Evolutionary conservation across 1,284 basidiomycete species (phyloP).

Genomic region (Trichosporon coremiiforme): DNA sequence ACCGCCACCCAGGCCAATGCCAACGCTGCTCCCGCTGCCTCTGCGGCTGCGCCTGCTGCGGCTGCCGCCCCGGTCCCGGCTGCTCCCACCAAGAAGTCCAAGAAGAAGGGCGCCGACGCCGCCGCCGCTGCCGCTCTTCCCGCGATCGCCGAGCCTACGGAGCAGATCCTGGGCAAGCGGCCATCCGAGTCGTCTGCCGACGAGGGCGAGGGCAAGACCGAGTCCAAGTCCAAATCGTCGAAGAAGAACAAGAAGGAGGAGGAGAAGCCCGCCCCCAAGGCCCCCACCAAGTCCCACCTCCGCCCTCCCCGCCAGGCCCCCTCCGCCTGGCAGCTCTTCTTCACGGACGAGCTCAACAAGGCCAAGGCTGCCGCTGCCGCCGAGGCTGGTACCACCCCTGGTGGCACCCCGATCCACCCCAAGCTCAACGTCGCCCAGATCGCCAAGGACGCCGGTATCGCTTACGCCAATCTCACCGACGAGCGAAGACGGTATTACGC

Average conservation of each 20-base stretch:
- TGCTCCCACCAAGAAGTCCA: conserved; percentile 37
- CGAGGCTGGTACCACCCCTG: conserved; percentile 65
- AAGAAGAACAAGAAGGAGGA: conserved; percentile 43
- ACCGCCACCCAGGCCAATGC: conserved; percentile 14
- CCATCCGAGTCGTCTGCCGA: conserved; percentile 34
- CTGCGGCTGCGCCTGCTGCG: conserved; percentile 16
- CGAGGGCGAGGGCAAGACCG: conserved; percentile 25
- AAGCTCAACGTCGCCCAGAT: conserved; percentile 95
- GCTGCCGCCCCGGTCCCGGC: conserved; percentile 19
- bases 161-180: conserved; percentile 43
- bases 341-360: conserved; percentile 90
- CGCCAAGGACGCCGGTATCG: conserved; percentile 89
- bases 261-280: conserved; percentile 47
- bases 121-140: conserved; percentile 22
- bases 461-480: conserved; percentile 75
- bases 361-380: conserved; percentile 68
- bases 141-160: conserved; percentile 20
- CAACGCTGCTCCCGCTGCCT: conserved; percentile 13
- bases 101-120: conserved; percentile 27
- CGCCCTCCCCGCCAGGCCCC: conserved; percentile 90
- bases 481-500: conserved; percentile 87
- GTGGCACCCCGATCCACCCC: conserved; percentile 56
- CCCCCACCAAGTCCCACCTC: conserved; percentile 61
- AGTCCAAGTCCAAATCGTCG: conserved; percentile 51
- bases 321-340: conserved; percentile 95